A percentile compares a stretch with the other conserved stretches of the same genome.
These are phyloP conservation scores for Oxyria digyna DNA, from an alignment of 148 eudicot genomes.

Conservation along the genomic window DNA sequence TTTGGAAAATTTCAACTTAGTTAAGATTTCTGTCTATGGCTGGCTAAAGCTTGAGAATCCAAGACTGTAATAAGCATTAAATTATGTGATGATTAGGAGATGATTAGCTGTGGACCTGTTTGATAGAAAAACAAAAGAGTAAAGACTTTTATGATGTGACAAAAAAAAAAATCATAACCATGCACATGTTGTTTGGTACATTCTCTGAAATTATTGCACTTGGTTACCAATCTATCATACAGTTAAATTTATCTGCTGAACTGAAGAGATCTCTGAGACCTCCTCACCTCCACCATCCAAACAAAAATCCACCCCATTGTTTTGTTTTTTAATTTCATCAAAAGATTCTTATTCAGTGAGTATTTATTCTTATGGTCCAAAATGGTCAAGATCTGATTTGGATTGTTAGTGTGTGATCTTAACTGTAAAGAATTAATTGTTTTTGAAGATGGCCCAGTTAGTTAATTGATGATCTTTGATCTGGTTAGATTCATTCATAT, in stretches of 20 bases:
- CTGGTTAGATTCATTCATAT: constrained; percentile 1
- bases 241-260: neutral
- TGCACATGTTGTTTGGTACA: too few species aligned
- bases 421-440: neutral
- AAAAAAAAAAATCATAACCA: neutral
- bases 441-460: neutral
- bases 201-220: too few species aligned
- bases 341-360: neutral
- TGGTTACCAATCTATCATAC: too few species aligned
- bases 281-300: neutral
- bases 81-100: neutral
- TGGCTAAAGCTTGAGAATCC: neutral
- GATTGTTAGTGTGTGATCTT: too few species aligned
- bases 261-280: neutral
- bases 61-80: neutral
- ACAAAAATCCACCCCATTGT: neutral
- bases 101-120: neutral
- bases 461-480: neutral
- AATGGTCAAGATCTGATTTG: neutral
- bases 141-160: too few species aligned
- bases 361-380: neutral
- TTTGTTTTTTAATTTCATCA: neutral
- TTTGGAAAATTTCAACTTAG: neutral
- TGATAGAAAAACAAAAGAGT: too few species aligned
- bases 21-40: neutral